A percentile compares a stretch with the other conserved stretches of the same genome.
Evolutionary conservation across 768 basidiomycete genomes (phyloP).

Genomic region (Suillus discolor): DNA sequence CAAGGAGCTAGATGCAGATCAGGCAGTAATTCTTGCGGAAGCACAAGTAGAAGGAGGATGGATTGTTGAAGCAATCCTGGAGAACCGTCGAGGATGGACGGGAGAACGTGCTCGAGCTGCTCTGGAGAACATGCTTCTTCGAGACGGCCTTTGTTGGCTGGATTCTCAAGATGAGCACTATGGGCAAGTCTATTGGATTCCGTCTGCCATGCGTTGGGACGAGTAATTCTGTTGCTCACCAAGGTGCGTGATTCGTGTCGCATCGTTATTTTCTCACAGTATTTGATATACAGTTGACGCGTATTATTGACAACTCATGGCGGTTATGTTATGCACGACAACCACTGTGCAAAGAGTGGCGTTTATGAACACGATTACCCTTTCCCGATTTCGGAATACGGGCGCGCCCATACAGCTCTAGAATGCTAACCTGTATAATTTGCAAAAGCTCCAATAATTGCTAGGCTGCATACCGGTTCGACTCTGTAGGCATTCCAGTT

Average conservation of each 20-base stretch:
- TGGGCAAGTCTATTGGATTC: slow-evolving; percentile 82
- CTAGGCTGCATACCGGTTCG: too few species aligned
- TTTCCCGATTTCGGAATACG: too few species aligned
- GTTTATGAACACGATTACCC: too few species aligned
- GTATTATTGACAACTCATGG: too few species aligned
- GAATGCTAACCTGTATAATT: too few species aligned
- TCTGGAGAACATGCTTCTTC: slow-evolving; percentile 86
- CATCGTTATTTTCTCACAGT: too few species aligned
- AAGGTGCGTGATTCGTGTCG: background rate
- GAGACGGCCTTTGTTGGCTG: slow-evolving; percentile 93
- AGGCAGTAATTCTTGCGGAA: slow-evolving; percentile 77
- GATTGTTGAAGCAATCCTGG: slow-evolving; percentile 64
- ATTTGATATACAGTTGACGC: too few species aligned
- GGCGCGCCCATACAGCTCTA: too few species aligned
- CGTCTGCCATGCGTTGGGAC: slow-evolving; percentile 87
- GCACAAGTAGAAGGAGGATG: slow-evolving; percentile 70
- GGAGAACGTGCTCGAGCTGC: slow-evolving; percentile 74
- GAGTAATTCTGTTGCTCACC: slow-evolving; percentile 34
- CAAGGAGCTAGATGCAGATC: slow-evolving; percentile 88
- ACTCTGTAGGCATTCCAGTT: too few species aligned
- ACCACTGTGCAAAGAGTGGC: too few species aligned
- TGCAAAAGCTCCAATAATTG: too few species aligned
- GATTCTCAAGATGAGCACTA: slow-evolving; percentile 81
- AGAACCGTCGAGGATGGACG: slow-evolving; percentile 72
- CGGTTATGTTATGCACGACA: too few species aligned